Evolutionary conservation across 768 basidiomycete genomes (phyloP).

Genomic region (Phaeolepiota aurea): DNA sequence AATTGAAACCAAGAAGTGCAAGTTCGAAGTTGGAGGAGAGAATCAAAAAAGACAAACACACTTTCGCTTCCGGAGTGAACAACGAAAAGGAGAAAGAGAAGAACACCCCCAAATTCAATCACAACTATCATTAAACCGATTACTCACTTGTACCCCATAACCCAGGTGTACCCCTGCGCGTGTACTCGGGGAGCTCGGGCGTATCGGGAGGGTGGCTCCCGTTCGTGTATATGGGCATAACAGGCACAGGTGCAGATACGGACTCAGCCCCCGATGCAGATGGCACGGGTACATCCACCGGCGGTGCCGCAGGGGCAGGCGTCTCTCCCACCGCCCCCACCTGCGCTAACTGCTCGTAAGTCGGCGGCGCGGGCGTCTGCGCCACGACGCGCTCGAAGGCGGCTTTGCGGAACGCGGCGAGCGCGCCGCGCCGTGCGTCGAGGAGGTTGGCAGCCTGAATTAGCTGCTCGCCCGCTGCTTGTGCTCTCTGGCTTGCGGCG

Average conservation of each 20-base stretch:
- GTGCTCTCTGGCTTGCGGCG: constrained; percentile 19
- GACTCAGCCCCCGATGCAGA: not conserved
- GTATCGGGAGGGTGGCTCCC: not conserved
- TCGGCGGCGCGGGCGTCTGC: constrained; percentile 9
- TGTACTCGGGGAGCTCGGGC: not conserved
- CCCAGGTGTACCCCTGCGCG: not conserved
- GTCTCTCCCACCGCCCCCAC: not conserved
- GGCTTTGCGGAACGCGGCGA: constrained; percentile 21
- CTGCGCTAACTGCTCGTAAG: constrained; percentile 5
- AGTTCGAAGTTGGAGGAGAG: no score
- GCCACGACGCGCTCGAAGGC: constrained; percentile 24
- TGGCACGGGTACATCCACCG: constrained; percentile 1
- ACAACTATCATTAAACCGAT: not conserved
- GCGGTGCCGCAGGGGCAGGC: constrained; percentile 3
- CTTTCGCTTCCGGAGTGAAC: no score
- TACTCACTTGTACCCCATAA: constrained; percentile 25
- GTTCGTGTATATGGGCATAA: not conserved
- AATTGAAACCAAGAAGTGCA: not conserved
- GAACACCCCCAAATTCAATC: no score
- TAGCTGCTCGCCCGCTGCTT: constrained; percentile 19
- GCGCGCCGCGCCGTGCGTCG: constrained; percentile 16
- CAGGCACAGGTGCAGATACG: not conserved
- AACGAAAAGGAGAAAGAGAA: not conserved
- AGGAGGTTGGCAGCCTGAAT: constrained; percentile 16
- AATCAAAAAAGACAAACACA: no score